Base-by-base conservation (phyloP, 2,329 filamentous ascomycete species). In the Furcasterigmium furcatum region DNA sequence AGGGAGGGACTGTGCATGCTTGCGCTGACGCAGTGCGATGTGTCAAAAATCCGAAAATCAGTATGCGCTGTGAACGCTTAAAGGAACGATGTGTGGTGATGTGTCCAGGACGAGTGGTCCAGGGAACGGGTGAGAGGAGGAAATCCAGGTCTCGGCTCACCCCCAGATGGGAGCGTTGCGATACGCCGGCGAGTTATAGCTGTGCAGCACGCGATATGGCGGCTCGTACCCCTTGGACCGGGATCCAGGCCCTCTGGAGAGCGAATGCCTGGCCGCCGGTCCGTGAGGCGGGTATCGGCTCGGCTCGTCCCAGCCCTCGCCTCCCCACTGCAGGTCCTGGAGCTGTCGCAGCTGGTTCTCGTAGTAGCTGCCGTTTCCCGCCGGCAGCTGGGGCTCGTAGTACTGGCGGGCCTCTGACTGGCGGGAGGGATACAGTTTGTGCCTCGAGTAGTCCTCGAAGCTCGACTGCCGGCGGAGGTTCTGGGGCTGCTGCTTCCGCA, bases 121-220 rank as follows among this genome's bases (percentile, higher is more conserved):
- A n/a, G n/a, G n/a, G n/a, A n/a, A n/a, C n/a, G n/a, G n/a, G n/a
- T n/a, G n/a, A n/a, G n/a, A 32, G 9, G 34, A 36, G n/a, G 16
- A 18, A 19, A 16, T 19, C 5, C 19, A 19, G 16, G 8, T 20
- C n/a, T 7, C 34, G n/a, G n/a, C 34, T 63, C 51, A 78, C n/a
- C 74, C 70, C 76, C 77, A 80, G n/a, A 80, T 78, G 0, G 76
- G 77, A 4, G 66, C 71, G 29, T 74, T 68, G 22, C 69, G 69
- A 53, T 82, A 81, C 6, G 77, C 75, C 5, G 77, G 77, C 4
- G 77, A 78, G 55, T 80, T 78, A 53, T 81, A 80, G 59, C 76
- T 80, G 60, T 81, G 78, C 9, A 80, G 62, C 10, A 80, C 66
- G 2, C 77, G 73, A 48, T 74, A 80, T 9, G 73, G 75, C 12